These are phyloP conservation scores for Gnetum montanum DNA, from an alignment of 75 land plant species.

Conservation along the genomic window DNA sequence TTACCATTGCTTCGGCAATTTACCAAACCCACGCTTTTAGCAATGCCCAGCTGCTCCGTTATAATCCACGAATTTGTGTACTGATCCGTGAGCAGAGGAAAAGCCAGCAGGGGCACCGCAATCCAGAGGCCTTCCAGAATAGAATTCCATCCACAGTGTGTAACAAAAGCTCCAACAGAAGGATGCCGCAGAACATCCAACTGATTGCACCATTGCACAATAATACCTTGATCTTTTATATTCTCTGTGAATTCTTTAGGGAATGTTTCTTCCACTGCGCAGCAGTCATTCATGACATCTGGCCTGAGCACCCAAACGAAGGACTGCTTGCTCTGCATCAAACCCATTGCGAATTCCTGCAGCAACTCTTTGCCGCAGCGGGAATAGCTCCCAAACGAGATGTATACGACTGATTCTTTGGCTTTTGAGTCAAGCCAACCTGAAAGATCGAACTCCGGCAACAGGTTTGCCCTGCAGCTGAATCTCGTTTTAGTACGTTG, in stretches of 20 bases:
- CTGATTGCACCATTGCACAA: neutral
- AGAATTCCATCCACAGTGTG: neutral
- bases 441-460: slow-evolving; percentile 37
- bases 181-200: neutral
- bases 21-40: too few relatives aligned
- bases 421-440: slow-evolving; percentile 33
- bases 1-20: too few relatives aligned
- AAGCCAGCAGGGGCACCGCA: neutral
- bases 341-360: slow-evolving; percentile 28
- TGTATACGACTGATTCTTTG: slow-evolving; percentile 28
- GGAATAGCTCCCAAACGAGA: slow-evolving; percentile 43
- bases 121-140: neutral
- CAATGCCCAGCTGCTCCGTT: too few relatives aligned
- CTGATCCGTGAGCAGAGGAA: neutral
- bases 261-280: neutral
- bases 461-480: slow-evolving; percentile 16
- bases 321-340: slow-evolving; percentile 15
- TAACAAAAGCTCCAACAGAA: neutral
- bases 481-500: too few relatives aligned
- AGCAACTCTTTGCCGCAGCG: slow-evolving; percentile 15
- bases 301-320: slow-evolving; percentile 25
- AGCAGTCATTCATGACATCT: neutral
- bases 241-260: neutral
- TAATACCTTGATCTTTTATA: neutral
- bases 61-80: neutral